These are phyloP conservation scores for Alternaria gansuensis DNA, from an alignment of 2,329 filamentous ascomycete species.

Conservation along the genomic window DNA sequence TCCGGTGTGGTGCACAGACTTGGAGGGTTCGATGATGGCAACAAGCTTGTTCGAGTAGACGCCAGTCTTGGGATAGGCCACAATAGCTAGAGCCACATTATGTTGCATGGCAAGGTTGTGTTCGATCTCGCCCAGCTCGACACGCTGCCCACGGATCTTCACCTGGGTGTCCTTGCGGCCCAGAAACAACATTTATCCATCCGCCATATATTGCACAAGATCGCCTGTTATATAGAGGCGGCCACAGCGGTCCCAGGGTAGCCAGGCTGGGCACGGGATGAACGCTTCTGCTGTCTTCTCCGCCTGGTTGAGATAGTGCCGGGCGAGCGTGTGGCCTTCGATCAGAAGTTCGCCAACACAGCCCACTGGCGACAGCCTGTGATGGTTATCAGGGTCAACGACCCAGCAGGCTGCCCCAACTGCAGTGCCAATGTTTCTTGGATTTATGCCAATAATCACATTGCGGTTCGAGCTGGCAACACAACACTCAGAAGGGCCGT, in stretches of 20 bases:
- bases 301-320: constrained; percentile 32
- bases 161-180: background rate
- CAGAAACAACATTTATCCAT: too few species aligned
- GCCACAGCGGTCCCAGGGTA: too few species aligned
- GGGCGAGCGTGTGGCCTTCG: constrained; percentile 59
- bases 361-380: constrained; percentile 27
- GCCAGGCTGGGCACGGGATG: background rate
- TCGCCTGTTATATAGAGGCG: too few species aligned
- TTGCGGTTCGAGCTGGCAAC: background rate
- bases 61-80: too few species aligned
- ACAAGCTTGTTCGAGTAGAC: too few species aligned
- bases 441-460: too few species aligned
- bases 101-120: background rate
- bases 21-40: too few species aligned
- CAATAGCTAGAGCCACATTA: too few species aligned
- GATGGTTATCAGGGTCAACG: constrained; percentile 26
- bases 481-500: background rate
- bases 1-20: too few species aligned
- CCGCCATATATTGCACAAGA: too few species aligned
- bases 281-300: constrained; percentile 6
- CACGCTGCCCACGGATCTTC: too few species aligned
- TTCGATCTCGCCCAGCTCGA: too few species aligned
- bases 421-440: constrained; percentile 53
- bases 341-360: constrained; percentile 62
- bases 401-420: constrained; percentile 61